A percentile compares a stretch with the other conserved stretches of the same genome.
phyloP scores from a whole-genome alignment of 805 yeast genomes.

The Candida insectalens region DNA sequence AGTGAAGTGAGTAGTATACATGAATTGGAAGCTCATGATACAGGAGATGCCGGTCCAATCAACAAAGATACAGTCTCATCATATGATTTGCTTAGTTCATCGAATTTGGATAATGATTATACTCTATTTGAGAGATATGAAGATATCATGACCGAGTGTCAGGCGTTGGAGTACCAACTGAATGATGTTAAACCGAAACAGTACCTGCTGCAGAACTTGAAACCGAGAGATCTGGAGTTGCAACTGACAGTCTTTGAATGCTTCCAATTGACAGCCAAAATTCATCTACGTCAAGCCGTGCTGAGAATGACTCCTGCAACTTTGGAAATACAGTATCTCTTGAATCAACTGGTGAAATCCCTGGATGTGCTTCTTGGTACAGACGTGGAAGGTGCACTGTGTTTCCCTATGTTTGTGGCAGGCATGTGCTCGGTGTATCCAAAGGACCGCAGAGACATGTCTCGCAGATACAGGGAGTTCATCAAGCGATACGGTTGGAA shows the following conservation, averaged over 20 bases:
- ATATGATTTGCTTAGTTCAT: not conserved
- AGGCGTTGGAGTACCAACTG: conserved; percentile 38
- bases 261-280: conserved; percentile 57
- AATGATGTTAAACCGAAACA: conserved; percentile 43
- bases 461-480: conserved; percentile 41
- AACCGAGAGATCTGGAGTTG: conserved; percentile 43
- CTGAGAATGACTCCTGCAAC: conserved; percentile 49
- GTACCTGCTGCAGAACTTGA: conserved; percentile 28
- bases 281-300: conserved; percentile 61
- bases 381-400: conserved; percentile 58
- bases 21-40: not conserved
- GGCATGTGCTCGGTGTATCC: conserved; percentile 55
- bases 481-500: conserved; percentile 59
- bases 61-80: conserved; percentile 6
- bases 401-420: conserved; percentile 71
- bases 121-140: conserved; percentile 13
- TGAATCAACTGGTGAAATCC: conserved; percentile 42
- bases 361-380: conserved; percentile 56
- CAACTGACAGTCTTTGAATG: conserved; percentile 66
- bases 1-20: conserved; percentile 5
- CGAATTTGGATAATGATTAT: not conserved
- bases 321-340: conserved; percentile 51
- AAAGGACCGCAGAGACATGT: conserved; percentile 45
- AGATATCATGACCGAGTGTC: conserved; percentile 24
- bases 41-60: not conserved